Base-by-base conservation (phyloP, 2,329 filamentous ascomycete species). In the Helotiales sp. region DNA sequence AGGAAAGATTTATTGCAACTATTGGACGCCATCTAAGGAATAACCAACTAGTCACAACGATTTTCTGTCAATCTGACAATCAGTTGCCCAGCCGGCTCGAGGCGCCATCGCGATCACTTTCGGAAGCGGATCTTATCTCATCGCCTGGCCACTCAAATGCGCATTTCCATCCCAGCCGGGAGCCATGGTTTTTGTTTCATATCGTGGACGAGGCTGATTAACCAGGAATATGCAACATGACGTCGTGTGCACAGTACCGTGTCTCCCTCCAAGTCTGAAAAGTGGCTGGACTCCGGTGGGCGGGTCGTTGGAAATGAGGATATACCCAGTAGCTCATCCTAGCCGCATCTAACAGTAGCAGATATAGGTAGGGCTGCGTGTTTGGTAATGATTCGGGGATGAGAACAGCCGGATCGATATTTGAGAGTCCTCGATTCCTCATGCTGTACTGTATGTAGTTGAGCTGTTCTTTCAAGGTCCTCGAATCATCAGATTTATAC, bases 181-280 rank as follows among this genome's bases (percentile, higher is more conserved):
- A n/a, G n/a, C n/a, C n/a, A 25, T 10, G n/a, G n/a, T 24, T 50
- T 31, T 50, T 31, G 47, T 50, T 34, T 50, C 47, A 36, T 34
- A 31, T 50, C 47, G 47, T 36, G 48, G 38, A 33, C 33, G 48
- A 51, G 48, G 48, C 48, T 40, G 48, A 51, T 12, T 25, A 44
- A 44, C 40, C 36, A 33, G 47, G 12, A 24, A 9, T n/a, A 30
- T 44, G 29, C n/a, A 38, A 38, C 15, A 38, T 51, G 48, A 51
- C 48, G 48, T 51, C 33, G 48, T 6, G 10, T 47, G 31, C n/a
- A 10, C 31, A 10, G 13, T 15, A 5, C 22, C n/a, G n/a, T 25
- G 13, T 15, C 12, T 5, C 22, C 8, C 8, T 12, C 17, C 38
- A 24, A 24, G 4, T 22, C 7, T 44, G 40, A 27, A 44, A 15